Percentiles rank a stretch among this genome's conserved stretches.
These are phyloP conservation scores for Mycena metata DNA, from an alignment of 768 basidiomycete genomes.

Conservation along the genomic window DNA sequence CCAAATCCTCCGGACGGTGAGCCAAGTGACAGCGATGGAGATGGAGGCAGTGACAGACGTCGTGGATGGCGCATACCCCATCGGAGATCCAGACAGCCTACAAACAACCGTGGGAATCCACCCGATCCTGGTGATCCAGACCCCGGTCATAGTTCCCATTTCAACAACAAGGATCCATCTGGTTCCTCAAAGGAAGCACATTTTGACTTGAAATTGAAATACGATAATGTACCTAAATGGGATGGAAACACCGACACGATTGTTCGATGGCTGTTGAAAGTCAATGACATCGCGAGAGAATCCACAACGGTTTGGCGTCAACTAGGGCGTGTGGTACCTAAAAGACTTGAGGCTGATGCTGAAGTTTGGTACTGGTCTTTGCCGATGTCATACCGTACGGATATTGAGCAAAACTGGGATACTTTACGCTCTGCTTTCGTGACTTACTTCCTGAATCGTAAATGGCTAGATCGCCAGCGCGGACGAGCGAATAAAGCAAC, in stretches of 20 bases:
- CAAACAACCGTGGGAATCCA: background rate
- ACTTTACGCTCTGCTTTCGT: conserved; percentile 43
- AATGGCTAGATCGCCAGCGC: conserved; percentile 47
- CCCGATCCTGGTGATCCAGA: background rate
- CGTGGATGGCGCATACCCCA: too few species aligned
- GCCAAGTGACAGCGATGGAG: background rate
- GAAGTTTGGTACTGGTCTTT: conserved; percentile 50
- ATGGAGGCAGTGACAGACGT: background rate
- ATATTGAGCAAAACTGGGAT: conserved; percentile 47
- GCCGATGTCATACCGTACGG: conserved; percentile 8
- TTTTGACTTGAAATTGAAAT: conserved; percentile 50
- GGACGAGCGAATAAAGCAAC: conserved; percentile 41
- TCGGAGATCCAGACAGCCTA: background rate
- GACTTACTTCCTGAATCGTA: conserved; percentile 50
- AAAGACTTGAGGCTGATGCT: conserved; percentile 41
- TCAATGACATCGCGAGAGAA: conserved; percentile 42
- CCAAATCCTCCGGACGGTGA: background rate
- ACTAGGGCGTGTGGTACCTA: conserved; percentile 48
- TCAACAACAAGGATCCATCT: background rate
- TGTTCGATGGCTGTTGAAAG: conserved; percentile 46
- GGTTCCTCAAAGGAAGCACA: conserved; percentile 33
- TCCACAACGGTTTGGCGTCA: conserved; percentile 42
- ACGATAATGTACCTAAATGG: conserved; percentile 49
- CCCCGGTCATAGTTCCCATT: background rate
- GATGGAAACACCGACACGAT: conserved; percentile 47